phyloP scores from a whole-genome alignment of 2,329 filamentous ascomycete species.

The Esteya vermicola region DNA sequence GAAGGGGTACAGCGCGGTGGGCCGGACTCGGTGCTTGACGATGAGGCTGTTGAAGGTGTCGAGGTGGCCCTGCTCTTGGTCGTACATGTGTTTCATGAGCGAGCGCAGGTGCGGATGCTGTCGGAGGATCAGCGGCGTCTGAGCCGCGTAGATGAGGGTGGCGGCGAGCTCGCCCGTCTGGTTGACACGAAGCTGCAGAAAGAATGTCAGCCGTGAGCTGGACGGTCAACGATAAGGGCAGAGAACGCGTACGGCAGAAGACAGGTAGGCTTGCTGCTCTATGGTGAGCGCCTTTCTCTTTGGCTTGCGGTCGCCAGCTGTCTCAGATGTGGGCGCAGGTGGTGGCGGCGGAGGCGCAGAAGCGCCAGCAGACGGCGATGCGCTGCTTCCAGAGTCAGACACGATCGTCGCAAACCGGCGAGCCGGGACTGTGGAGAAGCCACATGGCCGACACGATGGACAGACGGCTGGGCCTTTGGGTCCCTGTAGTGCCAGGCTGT shows the following conservation, averaged over 20 bases:
- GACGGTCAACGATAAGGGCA: too few relatives aligned
- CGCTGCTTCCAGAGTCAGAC: background rate
- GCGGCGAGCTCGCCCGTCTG: conserved; percentile 97
- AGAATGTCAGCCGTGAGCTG: conserved; percentile 10
- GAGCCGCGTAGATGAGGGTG: conserved; percentile 81
- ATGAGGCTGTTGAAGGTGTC: conserved; percentile 72
- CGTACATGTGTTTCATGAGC: conserved; percentile 95
- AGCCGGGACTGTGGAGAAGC: conserved; percentile 5
- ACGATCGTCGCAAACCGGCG: conserved; percentile 6
- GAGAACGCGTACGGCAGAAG: conserved; percentile 57
- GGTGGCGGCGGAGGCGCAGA: background rate
- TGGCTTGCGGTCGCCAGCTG: conserved; percentile 14
- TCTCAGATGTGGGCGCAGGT: too few relatives aligned
- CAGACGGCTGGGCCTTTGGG: background rate
- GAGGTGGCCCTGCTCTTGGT: conserved; percentile 84
- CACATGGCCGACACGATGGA: conserved; percentile 7
- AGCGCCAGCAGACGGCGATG: background rate
- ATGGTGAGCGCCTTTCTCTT: conserved; percentile 48
- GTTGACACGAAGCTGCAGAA: conserved; percentile 67
- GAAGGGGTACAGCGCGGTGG: conserved; percentile 81
- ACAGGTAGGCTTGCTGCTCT: conserved; percentile 60
- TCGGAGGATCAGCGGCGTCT: conserved; percentile 67
- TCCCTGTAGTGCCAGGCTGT: too few relatives aligned
- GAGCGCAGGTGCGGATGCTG: conserved; percentile 78
- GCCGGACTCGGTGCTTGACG: conserved; percentile 75